Evolutionary conservation across 495 filamentous ascomycete genomes (phyloP), one percentile per base, ranked within the genome.

Genomic region (Penicillium salamii): DNA sequence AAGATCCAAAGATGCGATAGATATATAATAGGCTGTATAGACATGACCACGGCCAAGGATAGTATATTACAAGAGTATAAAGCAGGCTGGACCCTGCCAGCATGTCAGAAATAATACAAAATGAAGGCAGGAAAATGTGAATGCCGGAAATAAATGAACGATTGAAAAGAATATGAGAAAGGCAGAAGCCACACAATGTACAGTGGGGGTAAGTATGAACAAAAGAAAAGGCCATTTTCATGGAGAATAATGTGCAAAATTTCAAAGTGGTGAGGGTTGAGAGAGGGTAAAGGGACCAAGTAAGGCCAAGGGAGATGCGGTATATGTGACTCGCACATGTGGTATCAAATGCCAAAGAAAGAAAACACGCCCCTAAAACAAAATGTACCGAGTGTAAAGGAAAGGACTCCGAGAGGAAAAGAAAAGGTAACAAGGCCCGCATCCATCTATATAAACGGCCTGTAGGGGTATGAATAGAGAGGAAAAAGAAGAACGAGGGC

Each of bases 41-140:
- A 43, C 36, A 39, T 42, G 57, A 43, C 61, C 40, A 40, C 34
- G 19, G 40, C 57, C 57, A 38, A 54, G 54, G 37, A 29, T 5
- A 50, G 52, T 74, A 74, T 68, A 74, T 71, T 74, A 74, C 70
- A 71, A 66, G 35, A 55, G 46, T 55, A 62, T 49, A 54, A 45
- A 53, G 52, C 46, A 29, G 26, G 49, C 61, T 50, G 61, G 58
- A 53, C 41, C 61, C 59, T 50, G 61, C 59, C 58, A 62, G 61
- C 50, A 43, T 15, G 34, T 42, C 33, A 32, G n/a, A 35, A 48
- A 52, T 56, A 13, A 44, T 56, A 53, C 46, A 53, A 44, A 36
- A 55, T 48, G 24, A 37, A 33, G 29, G 29, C 41, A 49, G 43
- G 31, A 48, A 52, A 48, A 59, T 52, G 46, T 52, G 57, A 55